These are phyloP conservation scores for Pisolithus marmoratus DNA, from an alignment of 768 basidiomycete genomes.

Conservation along the genomic window DNA sequence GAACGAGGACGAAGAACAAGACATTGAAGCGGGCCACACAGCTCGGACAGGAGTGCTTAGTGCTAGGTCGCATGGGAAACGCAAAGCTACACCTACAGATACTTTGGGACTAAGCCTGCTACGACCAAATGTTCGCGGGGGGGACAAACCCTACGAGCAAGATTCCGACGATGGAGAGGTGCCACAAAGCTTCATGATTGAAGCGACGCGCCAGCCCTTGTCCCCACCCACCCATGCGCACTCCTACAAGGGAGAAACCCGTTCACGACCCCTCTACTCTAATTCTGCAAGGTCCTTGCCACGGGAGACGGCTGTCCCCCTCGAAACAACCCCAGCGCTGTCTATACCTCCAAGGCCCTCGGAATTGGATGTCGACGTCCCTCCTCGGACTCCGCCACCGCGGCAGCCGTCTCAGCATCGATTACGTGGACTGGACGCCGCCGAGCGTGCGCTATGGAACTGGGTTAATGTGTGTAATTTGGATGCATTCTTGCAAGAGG, in stretches of 20 bases:
- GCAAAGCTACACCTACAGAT: slow-evolving; percentile 53
- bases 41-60: slow-evolving; percentile 32
- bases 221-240: slow-evolving; percentile 20
- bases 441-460: slow-evolving; percentile 93
- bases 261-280: slow-evolving; percentile 51
- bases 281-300: slow-evolving; percentile 34
- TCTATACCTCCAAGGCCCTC: slow-evolving; percentile 63
- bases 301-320: slow-evolving; percentile 35
- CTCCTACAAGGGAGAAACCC: slow-evolving; percentile 32
- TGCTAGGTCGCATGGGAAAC: slow-evolving; percentile 40
- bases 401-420: slow-evolving; percentile 30
- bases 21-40: slow-evolving; percentile 58
- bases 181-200: slow-evolving; percentile 82
- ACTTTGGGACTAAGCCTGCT: slow-evolving; percentile 52
- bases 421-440: slow-evolving; percentile 71
- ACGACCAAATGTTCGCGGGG: slow-evolving; percentile 67
- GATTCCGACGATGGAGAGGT: slow-evolving; percentile 79
- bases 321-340: slow-evolving; percentile 30
- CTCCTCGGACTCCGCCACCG: slow-evolving; percentile 16
- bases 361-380: slow-evolving; percentile 44
- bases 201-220: slow-evolving; percentile 47
- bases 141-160: slow-evolving; percentile 52
- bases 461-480: slow-evolving; percentile 99
- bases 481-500: slow-evolving; percentile 91
- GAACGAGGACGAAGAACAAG: slow-evolving; percentile 40